These are phyloP conservation scores for Lizonia empirigonia DNA, from an alignment of 2,329 filamentous ascomycete genomes.

Conservation along the genomic window DNA sequence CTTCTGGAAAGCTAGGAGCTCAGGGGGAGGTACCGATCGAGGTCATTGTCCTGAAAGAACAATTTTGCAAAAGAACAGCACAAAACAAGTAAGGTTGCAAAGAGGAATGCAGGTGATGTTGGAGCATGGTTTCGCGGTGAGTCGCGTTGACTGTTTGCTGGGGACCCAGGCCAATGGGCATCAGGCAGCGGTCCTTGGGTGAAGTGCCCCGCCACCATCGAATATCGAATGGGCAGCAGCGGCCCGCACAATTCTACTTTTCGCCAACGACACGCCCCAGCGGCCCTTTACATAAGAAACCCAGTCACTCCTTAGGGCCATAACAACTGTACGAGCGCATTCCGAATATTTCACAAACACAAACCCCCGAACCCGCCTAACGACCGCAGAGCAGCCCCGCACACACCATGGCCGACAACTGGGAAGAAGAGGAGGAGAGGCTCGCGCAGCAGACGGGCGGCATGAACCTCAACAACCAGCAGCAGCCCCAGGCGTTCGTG, in stretches of 20 bases:
- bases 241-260: constrained; percentile 18
- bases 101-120: neutral
- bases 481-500: constrained; percentile 59
- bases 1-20: neutral
- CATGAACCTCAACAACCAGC: constrained; percentile 39
- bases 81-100: neutral
- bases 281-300: constrained; percentile 7
- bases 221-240: constrained; percentile 12
- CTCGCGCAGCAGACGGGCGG: constrained; percentile 69
- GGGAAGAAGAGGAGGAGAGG: constrained; percentile 88
- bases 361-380: constrained; percentile 5
- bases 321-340: constrained; percentile 26
- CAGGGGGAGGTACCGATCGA: constrained; percentile 1
- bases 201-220: constrained; percentile 16
- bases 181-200: constrained; percentile 29
- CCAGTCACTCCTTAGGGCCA: constrained; percentile 3
- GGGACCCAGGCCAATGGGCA: constrained; percentile 28
- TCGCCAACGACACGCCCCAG: constrained; percentile 14
- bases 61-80: neutral
- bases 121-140: constrained; percentile 8
- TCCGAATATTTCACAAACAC: constrained; percentile 29
- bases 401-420: constrained; percentile 78
- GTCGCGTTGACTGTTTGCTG: constrained; percentile 17
- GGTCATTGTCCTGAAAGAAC: constrained; percentile 3
- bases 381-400: constrained; percentile 23